phyloP scores from a whole-genome alignment of 2,329 filamentous ascomycete species.

The Alternaria gansuensis region DNA sequence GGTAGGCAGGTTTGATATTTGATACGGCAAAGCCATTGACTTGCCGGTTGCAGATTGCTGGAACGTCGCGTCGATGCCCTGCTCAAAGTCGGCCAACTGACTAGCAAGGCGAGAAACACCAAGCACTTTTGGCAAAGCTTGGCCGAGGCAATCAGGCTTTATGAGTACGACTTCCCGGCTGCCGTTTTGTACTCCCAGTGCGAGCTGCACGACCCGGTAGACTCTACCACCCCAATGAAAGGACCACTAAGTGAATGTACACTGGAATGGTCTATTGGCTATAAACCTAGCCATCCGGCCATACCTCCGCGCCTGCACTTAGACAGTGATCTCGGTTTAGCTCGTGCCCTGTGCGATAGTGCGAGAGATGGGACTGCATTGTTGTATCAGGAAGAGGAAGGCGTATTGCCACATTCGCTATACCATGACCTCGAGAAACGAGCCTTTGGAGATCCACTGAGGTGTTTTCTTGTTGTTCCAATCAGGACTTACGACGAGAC shows the following conservation, averaged over 20 bases:
- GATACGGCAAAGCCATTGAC: background rate
- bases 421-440: conserved; percentile 21
- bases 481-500: conserved; percentile 16
- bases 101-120: conserved; percentile 18
- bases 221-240: background rate
- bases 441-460: conserved; percentile 23
- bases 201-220: background rate
- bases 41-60: conserved; percentile 10
- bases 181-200: conserved; percentile 22
- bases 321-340: conserved; percentile 10
- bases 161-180: conserved; percentile 25
- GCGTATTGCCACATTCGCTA: conserved; percentile 13
- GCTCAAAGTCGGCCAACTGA: conserved; percentile 19
- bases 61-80: conserved; percentile 25
- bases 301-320: conserved; percentile 16
- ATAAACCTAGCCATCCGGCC: conserved; percentile 13
- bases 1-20: background rate
- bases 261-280: conserved; percentile 22
- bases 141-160: conserved; percentile 16
- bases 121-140: conserved; percentile 21
- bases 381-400: conserved; percentile 9
- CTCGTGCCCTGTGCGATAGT: conserved; percentile 8
- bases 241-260: background rate
- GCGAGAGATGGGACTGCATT: conserved; percentile 5
- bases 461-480: conserved; percentile 17